A percentile compares a stretch with the other conserved stretches of the same genome.
phyloP scores from a whole-genome alignment of 306 rosid genomes.

The Lotus japonicus region DNA sequence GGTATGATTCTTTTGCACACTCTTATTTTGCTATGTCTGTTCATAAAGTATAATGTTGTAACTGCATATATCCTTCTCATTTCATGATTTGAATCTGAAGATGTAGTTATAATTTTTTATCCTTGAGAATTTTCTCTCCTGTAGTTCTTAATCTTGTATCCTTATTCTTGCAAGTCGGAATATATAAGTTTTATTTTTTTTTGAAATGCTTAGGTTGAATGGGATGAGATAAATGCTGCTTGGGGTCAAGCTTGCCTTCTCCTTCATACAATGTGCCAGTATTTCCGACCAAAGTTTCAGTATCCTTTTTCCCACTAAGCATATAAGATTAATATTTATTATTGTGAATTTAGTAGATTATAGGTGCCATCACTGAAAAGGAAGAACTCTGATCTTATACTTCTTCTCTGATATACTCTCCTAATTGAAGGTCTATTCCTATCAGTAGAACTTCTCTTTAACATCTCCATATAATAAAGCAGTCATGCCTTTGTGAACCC shows the following conservation, averaged over 20 bases:
- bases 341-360: not conserved
- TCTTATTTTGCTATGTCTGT: slow-evolving; percentile 3
- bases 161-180: slow-evolving; percentile 4
- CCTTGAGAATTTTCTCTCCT: not conserved
- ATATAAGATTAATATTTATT: not conserved
- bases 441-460: not conserved
- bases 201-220: slow-evolving; percentile 63
- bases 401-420: too few species aligned
- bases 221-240: slow-evolving; percentile 99
- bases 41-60: not conserved
- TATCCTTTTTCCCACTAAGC: slow-evolving; percentile 33
- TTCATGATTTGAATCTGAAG: slow-evolving; percentile 5
- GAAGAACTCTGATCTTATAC: too few species aligned
- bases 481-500: not conserved
- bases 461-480: not conserved
- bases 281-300: slow-evolving; percentile 87
- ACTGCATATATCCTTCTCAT: slow-evolving; percentile 1
- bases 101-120: not conserved
- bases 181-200: slow-evolving; percentile 14
- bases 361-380: too few species aligned
- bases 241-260: slow-evolving; percentile 99
- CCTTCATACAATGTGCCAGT: slow-evolving; percentile 97
- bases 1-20: not conserved
- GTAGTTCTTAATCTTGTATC: not conserved
- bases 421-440: too few species aligned